Base-by-base conservation (phyloP, 2,329 filamentous ascomycete genomes). In the Akanthomyces dipterigenus region DNA sequence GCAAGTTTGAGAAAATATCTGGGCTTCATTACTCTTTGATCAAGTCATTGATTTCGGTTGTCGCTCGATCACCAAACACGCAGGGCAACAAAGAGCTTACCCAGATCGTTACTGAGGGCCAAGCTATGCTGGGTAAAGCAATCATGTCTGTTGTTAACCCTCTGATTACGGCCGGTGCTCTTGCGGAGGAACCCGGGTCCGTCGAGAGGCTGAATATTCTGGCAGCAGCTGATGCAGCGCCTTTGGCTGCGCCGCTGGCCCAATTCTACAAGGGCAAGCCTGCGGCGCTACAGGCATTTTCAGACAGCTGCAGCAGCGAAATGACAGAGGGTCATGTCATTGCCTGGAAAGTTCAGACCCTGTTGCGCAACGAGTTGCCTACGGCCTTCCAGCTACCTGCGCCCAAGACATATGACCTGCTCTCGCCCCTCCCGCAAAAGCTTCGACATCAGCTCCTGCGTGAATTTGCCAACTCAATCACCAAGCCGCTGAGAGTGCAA, bases 321-420 rank as follows among this genome's bases (percentile, higher is more conserved):
- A 74, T 78, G 67, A 50, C 67, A 6, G 63, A 67, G 5, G 76
- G 75, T 1, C 71, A 76, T 31, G 36, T 77, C 16, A 68, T 71
- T 34, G 79, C 77, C 6, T 82, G 80, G 80, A 76, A 76, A 64
- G 65, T 80, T 31, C 74, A 77, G 59, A 75, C 71, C 3, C 78
- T 82, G 59, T 65, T 82, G 9, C 71, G 71, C 5, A 75, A 68
- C 5, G 71, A 76, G 55, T 70, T 79, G 24, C 67, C 71, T 0
- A 64, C 70, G 5, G 64, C 69, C 1, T 61, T 77, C 20, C 67
- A 71, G 7, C 68, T 70, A 0, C 63, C 74, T 8, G 71, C 70
- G 3, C 74, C 73, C 1, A 72, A 71, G 5, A 68, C 64, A 1
- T 75, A 78, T 55, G 69, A 69, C 26, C 65, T 62, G 26, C 64